Evolutionary conservation across 495 filamentous ascomycete species (phyloP).

Genomic region (Neohortaea acidophila): DNA sequence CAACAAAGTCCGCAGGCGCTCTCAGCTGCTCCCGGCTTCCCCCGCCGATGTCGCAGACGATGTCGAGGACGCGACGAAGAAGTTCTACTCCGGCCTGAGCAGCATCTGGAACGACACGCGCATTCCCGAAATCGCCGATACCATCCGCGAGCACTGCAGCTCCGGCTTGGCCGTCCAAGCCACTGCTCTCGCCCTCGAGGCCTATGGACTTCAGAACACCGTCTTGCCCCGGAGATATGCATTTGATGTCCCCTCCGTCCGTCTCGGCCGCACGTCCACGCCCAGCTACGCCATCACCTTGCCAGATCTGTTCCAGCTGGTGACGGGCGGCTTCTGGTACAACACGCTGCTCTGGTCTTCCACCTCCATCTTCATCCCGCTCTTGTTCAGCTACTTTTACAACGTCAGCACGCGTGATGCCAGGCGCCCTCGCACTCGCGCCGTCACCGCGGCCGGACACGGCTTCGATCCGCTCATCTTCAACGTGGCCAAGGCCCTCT

Average conservation of each 20-base stretch:
- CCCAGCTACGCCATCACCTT: constrained; percentile 29
- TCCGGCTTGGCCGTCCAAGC: constrained; percentile 43
- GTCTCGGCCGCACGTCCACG: not conserved
- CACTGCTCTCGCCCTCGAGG: constrained; percentile 39
- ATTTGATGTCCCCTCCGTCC: constrained; percentile 38
- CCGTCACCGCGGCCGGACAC: constrained; percentile 24
- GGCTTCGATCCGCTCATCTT: constrained; percentile 74
- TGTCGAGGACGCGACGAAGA: constrained; percentile 59
- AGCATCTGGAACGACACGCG: constrained; percentile 32
- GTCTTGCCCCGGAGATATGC: constrained; percentile 54
- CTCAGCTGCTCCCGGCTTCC: constrained; percentile 75
- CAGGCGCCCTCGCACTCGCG: constrained; percentile 21
- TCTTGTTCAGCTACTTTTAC: constrained; percentile 66
- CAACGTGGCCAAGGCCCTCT: constrained; percentile 68
- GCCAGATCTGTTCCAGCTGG: constrained; percentile 69
- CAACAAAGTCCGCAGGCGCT: constrained; percentile 37
- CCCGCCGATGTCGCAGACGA: constrained; percentile 70
- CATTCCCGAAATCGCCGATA: constrained; percentile 41
- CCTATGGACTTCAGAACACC: constrained; percentile 41
- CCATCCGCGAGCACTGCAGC: constrained; percentile 24
- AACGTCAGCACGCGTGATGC: constrained; percentile 48
- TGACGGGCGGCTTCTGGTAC: constrained; percentile 68
- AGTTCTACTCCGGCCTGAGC: constrained; percentile 38
- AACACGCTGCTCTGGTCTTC: constrained; percentile 63
- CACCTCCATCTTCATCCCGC: constrained; percentile 54